Conservation (phyloP, 1,284 basidiomycete genomes). For the Moesziomyces globuligerus region DNA sequence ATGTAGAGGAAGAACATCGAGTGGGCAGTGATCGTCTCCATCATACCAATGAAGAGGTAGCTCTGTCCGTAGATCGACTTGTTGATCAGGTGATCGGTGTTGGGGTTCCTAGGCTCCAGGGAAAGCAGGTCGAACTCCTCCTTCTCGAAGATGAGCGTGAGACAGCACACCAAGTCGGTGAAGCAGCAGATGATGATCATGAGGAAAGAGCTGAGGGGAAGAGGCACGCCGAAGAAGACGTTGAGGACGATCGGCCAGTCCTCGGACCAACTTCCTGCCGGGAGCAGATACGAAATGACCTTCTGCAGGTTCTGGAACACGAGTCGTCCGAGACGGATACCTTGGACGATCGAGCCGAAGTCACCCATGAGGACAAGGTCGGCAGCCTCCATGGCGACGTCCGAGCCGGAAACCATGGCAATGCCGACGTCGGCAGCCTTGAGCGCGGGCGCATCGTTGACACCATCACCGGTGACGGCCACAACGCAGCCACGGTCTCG, state of each 20-base stretch:
- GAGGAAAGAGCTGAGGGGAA: slow-evolving; percentile 71
- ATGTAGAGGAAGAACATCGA: slow-evolving; percentile 71
- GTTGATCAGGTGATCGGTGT: slow-evolving; percentile 69
- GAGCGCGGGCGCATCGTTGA: slow-evolving; percentile 75
- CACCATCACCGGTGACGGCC: slow-evolving; percentile 76
- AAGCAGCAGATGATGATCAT: slow-evolving; percentile 69
- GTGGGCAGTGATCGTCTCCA: slow-evolving; percentile 72
- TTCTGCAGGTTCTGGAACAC: slow-evolving; percentile 78
- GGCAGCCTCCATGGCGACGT: slow-evolving; percentile 66
- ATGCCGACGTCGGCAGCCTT: slow-evolving; percentile 70
- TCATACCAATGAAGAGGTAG: slow-evolving; percentile 74
- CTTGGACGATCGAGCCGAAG: slow-evolving; percentile 58
- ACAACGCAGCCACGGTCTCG: slow-evolving; percentile 73
- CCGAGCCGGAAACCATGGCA: slow-evolving; percentile 70
- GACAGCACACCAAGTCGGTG: slow-evolving; percentile 71
- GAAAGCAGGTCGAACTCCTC: slow-evolving; percentile 73
- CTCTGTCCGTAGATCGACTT: slow-evolving; percentile 74
- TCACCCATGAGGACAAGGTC: slow-evolving; percentile 58
- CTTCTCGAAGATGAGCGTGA: slow-evolving; percentile 73
- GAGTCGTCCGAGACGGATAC: slow-evolving; percentile 70
- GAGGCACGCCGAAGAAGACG: slow-evolving; percentile 71
- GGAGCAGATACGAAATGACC: slow-evolving; percentile 65
- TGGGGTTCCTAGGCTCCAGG: slow-evolving; percentile 33
- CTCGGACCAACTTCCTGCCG: slow-evolving; percentile 73
- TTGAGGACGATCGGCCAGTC: slow-evolving; percentile 76